Percentiles rank a stretch among this genome's conserved stretches.
Evolutionary conservation across 345 rosid genomes (phyloP).

Genomic region (Anacardium occidentale): DNA sequence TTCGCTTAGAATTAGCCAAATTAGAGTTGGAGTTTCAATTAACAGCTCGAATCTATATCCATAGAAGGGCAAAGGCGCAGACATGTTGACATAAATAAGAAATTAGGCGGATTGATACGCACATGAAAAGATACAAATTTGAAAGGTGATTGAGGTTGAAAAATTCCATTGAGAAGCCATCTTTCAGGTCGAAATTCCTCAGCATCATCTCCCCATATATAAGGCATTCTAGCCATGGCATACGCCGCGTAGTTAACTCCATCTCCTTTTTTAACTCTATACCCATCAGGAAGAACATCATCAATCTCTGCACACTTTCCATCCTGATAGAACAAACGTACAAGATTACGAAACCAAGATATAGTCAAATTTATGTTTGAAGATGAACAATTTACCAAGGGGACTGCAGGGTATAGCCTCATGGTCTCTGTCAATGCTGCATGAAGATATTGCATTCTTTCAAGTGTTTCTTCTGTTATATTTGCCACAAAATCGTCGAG

Average conservation of each 20-base stretch:
- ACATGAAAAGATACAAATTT: conserved; percentile 73
- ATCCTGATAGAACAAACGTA: conserved; percentile 35
- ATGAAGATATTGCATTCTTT: conserved; percentile 74
- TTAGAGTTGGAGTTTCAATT: too few species aligned
- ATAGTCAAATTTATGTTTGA: background rate
- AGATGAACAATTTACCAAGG: conserved; percentile 37
- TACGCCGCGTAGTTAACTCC: conserved; percentile 52
- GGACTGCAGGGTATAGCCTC: conserved; percentile 68
- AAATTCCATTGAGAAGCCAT: conserved; percentile 62
- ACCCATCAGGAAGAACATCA: conserved; percentile 72
- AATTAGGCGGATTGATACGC: background rate
- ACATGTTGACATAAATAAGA: background rate
- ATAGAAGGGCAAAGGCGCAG: too few species aligned
- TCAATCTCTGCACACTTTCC: conserved; percentile 56
- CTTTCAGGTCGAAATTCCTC: conserved; percentile 70
- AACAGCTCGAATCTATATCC: too few species aligned
- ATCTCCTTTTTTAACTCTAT: conserved; percentile 61
- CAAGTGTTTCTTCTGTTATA: conserved; percentile 44
- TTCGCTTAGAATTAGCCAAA: too few species aligned
- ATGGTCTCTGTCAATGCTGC: conserved; percentile 75
- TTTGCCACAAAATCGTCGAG: conserved; percentile 38
- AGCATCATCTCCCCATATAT: conserved; percentile 76
- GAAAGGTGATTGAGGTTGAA: conserved; percentile 67
- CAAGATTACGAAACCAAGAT: too few species aligned
- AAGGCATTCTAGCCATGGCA: conserved; percentile 79